Base-by-base conservation (phyloP, 495 filamentous ascomycete genomes). In the Aspergillus bertholletiae region DNA sequence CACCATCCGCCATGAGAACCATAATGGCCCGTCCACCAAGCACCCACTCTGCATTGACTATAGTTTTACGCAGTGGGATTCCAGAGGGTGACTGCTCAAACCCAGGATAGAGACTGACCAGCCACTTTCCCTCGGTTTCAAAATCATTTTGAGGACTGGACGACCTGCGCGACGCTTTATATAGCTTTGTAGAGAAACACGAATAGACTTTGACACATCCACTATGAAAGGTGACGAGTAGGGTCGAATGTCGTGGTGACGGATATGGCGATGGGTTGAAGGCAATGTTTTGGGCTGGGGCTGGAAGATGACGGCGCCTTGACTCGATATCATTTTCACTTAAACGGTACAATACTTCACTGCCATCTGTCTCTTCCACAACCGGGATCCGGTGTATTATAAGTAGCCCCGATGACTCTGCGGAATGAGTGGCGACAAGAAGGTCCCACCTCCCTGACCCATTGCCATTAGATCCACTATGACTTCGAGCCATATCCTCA, bases 11-110 rank as follows among this genome's bases (percentile, higher is more conserved):
- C 12, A 93, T 78, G 7, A 97, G 77, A 5, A 84, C 81, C 57
- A 96, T 74, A 34, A 96, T 77, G 12, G 87, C 87, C 39, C 80
- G 84, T 34, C 92, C 92, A 40, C 85, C 82, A n/a, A 86, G 75
- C 7, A 90, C 83, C 93, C 93, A 97, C 51, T 88, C 76, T 0
- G 90, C 88, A 54, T 86, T 86, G n/a, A 95, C 74, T 28, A 96
- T 81, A 1, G 80, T 81, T 64, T 96, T 97, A 30, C 92, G 82
- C 63, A 70, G 45, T 11, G 70, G 60, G 3, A 76, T 68, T 23
- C 73, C 78, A 12, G 54, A 63, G 23, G 67, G 41, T 20, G 62
- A 65, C 47, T 58, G 67, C 55, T 80, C 74, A 63, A 90, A 90
- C 0, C 84, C 82, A 7, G 84, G 78, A 57, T 88, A 88, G 44